Conservation (phyloP, 306 rosid genomes). For the Lathyrus aphaca region DNA sequence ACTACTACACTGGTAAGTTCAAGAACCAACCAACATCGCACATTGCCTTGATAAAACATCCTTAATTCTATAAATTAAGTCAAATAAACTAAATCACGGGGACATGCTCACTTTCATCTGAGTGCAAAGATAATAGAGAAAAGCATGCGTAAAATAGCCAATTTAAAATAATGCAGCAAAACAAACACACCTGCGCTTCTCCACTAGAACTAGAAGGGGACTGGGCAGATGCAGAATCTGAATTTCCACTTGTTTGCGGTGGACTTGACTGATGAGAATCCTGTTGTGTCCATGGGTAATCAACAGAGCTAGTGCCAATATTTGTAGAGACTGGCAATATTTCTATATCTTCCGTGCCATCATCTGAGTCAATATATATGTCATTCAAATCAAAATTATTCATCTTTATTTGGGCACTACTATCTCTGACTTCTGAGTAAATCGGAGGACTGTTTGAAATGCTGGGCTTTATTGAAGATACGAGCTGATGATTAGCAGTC, state of each 20-base stretch:
- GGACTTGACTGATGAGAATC: conserved; percentile 93
- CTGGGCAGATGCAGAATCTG: conserved; percentile 91
- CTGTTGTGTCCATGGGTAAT: conserved; percentile 67
- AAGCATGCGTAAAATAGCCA: conserved; percentile 18
- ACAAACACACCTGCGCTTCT: conserved; percentile 76
- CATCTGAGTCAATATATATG: conserved; percentile 81
- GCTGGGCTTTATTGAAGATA: conserved; percentile 55
- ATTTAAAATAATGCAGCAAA: conserved; percentile 28
- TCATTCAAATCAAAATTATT: conserved; percentile 81
- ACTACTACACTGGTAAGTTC: neutral
- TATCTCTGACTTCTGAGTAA: conserved; percentile 66
- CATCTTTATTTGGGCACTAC: conserved; percentile 60
- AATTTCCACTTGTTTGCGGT: conserved; percentile 90
- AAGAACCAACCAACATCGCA: conserved; percentile 28
- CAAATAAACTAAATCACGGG: conserved; percentile 9
- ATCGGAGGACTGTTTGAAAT: conserved; percentile 63
- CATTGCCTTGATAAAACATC: conserved; percentile 22
- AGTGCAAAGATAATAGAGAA: neutral
- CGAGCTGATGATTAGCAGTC: conserved; percentile 49
- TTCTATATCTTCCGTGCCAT: conserved; percentile 66
- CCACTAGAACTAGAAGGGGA: conserved; percentile 94
- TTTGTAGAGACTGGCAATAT: conserved; percentile 62
- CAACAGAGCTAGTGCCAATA: conserved; percentile 65
- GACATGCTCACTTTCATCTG: neutral
- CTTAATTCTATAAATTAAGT: conserved; percentile 28